These are phyloP conservation scores for Kwoniella bestiolae DNA, from an alignment of 768 basidiomycete species.

Conservation along the genomic window DNA sequence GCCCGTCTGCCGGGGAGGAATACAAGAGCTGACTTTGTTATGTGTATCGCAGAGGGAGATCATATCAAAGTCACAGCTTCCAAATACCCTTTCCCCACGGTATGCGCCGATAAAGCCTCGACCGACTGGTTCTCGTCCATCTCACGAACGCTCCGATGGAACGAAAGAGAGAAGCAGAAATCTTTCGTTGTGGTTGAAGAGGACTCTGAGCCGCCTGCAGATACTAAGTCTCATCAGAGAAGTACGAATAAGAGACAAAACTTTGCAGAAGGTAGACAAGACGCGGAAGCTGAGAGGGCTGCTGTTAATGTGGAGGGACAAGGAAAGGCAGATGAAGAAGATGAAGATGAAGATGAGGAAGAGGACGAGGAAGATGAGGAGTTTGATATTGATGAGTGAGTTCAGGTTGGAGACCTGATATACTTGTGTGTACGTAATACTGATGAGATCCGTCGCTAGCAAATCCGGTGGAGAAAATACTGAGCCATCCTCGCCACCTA, in stretches of 20 bases:
- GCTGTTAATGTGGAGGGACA: constrained; percentile 6
- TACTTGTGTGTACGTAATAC: not conserved
- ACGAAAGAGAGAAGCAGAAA: constrained; percentile 97
- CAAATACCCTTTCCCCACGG: constrained; percentile 96
- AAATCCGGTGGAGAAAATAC: constrained; percentile 66
- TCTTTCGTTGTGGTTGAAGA: constrained; percentile 98
- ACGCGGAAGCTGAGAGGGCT: constrained; percentile 15
- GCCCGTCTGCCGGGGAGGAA: not conserved
- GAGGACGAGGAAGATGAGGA: constrained; percentile 72
- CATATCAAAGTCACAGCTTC: constrained; percentile 98
- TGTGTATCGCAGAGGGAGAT: constrained; percentile 77
- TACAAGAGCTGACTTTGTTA: constrained; percentile 23
- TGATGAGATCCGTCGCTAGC: constrained; percentile 26
- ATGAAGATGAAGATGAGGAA: constrained; percentile 53
- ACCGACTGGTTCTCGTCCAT: constrained; percentile 99
- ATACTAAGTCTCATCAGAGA: not conserved
- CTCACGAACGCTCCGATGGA: constrained; percentile 96
- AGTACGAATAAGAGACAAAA: not conserved
- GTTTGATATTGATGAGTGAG: constrained; percentile 87
- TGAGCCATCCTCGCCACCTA: constrained; percentile 27
- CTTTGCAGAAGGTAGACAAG: constrained; percentile 10
- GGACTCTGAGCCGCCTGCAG: constrained; percentile 62
- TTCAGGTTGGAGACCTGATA: too few species aligned
- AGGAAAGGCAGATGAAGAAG: constrained; percentile 1
- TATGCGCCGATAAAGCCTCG: constrained; percentile 95